These are phyloP conservation scores for Abelmoschus esculentus DNA, from an alignment of 345 rosid species.

Conservation along the genomic window DNA sequence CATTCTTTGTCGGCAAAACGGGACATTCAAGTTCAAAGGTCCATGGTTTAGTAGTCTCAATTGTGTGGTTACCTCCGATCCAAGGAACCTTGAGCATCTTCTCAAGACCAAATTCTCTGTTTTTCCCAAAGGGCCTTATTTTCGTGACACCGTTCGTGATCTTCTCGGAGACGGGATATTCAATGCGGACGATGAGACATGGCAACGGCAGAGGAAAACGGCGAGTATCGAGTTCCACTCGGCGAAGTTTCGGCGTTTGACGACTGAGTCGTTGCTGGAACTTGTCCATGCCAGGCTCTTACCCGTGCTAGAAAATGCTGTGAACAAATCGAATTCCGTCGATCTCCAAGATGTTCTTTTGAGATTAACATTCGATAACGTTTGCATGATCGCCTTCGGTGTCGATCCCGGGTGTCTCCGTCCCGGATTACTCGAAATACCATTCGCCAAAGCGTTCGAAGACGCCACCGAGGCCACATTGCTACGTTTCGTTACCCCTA, in stretches of 20 bases:
- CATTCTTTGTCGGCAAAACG: constrained; percentile 48
- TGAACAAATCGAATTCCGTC: constrained; percentile 25
- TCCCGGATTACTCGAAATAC: constrained; percentile 52
- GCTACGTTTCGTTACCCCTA: constrained; percentile 66
- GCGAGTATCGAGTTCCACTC: constrained; percentile 95
- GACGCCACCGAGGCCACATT: constrained; percentile 78
- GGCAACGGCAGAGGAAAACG: constrained; percentile 82
- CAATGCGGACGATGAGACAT: constrained; percentile 68
- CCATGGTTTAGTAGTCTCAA: constrained; percentile 78
- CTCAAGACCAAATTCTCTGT: constrained; percentile 75
- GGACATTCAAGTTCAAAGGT: constrained; percentile 73
- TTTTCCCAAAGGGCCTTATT: constrained; percentile 81
- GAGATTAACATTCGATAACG: constrained; percentile 82
- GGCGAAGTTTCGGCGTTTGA: constrained; percentile 59
- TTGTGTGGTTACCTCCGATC: constrained; percentile 72
- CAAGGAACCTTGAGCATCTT: constrained; percentile 77
- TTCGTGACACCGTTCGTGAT: constrained; percentile 57
- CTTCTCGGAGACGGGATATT: constrained; percentile 89
- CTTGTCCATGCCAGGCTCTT: constrained; percentile 73
- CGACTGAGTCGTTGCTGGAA: constrained; percentile 52
- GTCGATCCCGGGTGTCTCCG: constrained; percentile 82
- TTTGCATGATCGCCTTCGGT: constrained; percentile 93
- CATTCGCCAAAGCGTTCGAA: constrained; percentile 83
- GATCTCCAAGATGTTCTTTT: constrained; percentile 83
- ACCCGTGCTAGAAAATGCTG: constrained; percentile 55